Evolutionary conservation across 805 yeast genomes (phyloP).

Genomic region (Metschnikowia matae): DNA sequence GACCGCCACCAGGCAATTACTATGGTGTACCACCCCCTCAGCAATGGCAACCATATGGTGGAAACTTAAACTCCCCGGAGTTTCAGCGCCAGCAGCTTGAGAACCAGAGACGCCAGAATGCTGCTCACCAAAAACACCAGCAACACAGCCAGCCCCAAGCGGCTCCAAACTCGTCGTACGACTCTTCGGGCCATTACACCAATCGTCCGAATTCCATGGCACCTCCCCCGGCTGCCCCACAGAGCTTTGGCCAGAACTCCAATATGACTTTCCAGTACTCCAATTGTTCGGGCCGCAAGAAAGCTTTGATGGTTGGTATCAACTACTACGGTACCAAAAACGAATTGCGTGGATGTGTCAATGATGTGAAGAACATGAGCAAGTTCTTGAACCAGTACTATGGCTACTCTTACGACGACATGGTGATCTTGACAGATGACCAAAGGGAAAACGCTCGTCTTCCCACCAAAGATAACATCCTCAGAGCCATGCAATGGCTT

Average conservation of each 20-base stretch:
- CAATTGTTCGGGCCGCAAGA: slow-evolving; percentile 64
- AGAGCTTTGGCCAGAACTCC: slow-evolving; percentile 33
- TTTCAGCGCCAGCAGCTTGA: slow-evolving; percentile 17
- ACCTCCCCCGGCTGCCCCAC: slow-evolving; percentile 30
- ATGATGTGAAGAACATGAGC: slow-evolving; percentile 60
- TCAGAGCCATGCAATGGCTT: slow-evolving; percentile 80
- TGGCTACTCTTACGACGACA: slow-evolving; percentile 52
- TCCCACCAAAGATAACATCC: slow-evolving; percentile 68
- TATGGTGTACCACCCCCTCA: slow-evolving; percentile 19
- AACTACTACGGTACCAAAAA: slow-evolving; percentile 67
- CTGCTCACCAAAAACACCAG: slow-evolving; percentile 7
- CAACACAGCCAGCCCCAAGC: slow-evolving; percentile 15
- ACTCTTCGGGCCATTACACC: slow-evolving; percentile 15
- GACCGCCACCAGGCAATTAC: slow-evolving; percentile 20
- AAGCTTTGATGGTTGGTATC: slow-evolving; percentile 75
- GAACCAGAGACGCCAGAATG: slow-evolving; percentile 17
- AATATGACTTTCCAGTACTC: slow-evolving; percentile 52
- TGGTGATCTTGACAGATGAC: slow-evolving; percentile 60
- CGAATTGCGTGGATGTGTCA: slow-evolving; percentile 72
- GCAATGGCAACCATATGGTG: slow-evolving; percentile 15
- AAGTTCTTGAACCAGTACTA: slow-evolving; percentile 31
- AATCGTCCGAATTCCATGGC: slow-evolving; percentile 3
- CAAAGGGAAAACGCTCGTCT: slow-evolving; percentile 39
- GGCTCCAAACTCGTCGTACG: slow-evolving; percentile 17
- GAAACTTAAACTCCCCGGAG: slow-evolving; percentile 15